Evolutionary conservation across 2,329 filamentous ascomycete species (phyloP).

Genomic region (Uncinocarpus reesii): DNA sequence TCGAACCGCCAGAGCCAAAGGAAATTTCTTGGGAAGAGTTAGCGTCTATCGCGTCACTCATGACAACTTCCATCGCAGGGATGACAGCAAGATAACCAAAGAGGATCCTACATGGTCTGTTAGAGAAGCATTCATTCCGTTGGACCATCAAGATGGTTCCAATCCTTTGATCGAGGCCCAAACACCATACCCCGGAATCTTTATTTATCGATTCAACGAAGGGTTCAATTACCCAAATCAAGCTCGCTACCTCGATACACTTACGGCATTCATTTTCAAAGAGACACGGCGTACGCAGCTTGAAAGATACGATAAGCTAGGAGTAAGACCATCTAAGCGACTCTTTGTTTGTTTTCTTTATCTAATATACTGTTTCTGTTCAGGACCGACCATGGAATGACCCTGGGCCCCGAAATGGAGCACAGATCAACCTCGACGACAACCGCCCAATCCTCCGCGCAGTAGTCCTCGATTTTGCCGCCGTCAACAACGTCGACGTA

Average conservation of each 20-base stretch:
- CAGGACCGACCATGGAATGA: slow-evolving; percentile 49
- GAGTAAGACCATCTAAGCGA: slow-evolving; percentile 10
- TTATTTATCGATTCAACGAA: slow-evolving; percentile 47
- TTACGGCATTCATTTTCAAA: slow-evolving; percentile 40
- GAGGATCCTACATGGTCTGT: slow-evolving; percentile 20
- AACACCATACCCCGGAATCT: slow-evolving; percentile 45
- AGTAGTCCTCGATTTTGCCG: slow-evolving; percentile 48
- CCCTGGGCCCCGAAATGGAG: slow-evolving; percentile 30
- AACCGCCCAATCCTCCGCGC: slow-evolving; percentile 42
- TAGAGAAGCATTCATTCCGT: slow-evolving; percentile 39
- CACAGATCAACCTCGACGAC: slow-evolving; percentile 17
- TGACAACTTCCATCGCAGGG: slow-evolving; percentile 12
- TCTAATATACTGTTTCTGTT: too few relatives aligned
- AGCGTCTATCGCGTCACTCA: slow-evolving; percentile 17
- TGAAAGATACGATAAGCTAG: slow-evolving; percentile 20
- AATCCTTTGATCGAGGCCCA: slow-evolving; percentile 41
- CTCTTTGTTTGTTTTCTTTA: background rate
- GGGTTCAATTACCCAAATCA: slow-evolving; percentile 50
- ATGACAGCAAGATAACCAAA: slow-evolving; percentile 15
- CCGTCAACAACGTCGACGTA: slow-evolving; percentile 48
- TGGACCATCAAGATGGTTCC: slow-evolving; percentile 43
- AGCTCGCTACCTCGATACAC: slow-evolving; percentile 42
- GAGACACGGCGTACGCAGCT: slow-evolving; percentile 40
- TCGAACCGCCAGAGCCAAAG: slow-evolving; percentile 40
- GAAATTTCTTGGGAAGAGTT: slow-evolving; percentile 38